Conservation (phyloP, 1,284 basidiomycete genomes). For the Chiua sp. region DNA sequence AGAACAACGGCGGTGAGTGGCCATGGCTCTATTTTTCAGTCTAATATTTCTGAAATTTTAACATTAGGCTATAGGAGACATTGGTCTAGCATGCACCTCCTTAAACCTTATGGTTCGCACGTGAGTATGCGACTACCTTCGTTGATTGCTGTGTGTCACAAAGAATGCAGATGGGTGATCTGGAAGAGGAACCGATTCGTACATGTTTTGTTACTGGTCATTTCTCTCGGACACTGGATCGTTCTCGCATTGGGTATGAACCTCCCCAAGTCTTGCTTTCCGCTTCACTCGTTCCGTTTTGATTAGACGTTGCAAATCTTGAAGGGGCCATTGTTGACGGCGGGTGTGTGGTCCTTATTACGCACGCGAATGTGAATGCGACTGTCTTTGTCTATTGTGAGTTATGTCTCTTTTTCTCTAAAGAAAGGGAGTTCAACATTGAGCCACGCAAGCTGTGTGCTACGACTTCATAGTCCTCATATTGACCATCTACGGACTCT, state of each 20-base stretch:
- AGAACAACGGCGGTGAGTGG: slow-evolving; percentile 14
- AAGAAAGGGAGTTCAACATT: background rate
- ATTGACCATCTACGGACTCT: slow-evolving; percentile 24
- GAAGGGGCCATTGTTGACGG: background rate
- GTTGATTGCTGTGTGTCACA: slow-evolving; percentile 4
- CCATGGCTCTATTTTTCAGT: background rate
- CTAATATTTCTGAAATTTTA: background rate
- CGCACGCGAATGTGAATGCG: background rate
- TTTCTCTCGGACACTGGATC: slow-evolving; percentile 27
- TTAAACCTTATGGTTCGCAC: slow-evolving; percentile 29
- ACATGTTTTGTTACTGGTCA: slow-evolving; percentile 11
- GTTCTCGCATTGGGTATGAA: slow-evolving; percentile 22
- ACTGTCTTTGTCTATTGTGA: slow-evolving; percentile 23
- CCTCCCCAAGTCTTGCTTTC: background rate
- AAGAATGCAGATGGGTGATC: slow-evolving; percentile 29
- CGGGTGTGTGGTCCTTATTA: background rate
- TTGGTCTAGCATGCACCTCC: slow-evolving; percentile 16
- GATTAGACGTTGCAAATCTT: slow-evolving; percentile 14
- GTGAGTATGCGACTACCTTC: slow-evolving; percentile 9
- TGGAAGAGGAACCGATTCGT: slow-evolving; percentile 23
- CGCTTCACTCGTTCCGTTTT: background rate
- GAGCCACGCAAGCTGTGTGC: slow-evolving; percentile 15
- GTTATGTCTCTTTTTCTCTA: background rate
- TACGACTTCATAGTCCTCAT: slow-evolving; percentile 26
- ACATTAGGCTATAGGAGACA: slow-evolving; percentile 9